Evolutionary conservation across 805 yeast species (phyloP).

Genomic region (Blastobotrys terrestris): DNA sequence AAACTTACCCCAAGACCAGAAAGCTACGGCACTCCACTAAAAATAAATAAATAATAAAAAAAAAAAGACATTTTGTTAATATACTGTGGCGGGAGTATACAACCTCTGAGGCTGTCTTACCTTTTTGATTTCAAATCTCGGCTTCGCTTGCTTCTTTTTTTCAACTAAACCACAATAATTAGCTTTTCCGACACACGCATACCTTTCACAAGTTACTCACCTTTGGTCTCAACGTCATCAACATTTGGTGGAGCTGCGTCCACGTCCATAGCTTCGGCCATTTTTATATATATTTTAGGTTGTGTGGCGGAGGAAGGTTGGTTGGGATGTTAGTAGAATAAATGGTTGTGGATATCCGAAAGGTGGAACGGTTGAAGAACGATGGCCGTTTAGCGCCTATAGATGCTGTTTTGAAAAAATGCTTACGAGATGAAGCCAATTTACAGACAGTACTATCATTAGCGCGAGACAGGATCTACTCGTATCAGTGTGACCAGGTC

Average conservation of each 20-base stretch:
- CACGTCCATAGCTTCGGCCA: slow-evolving; percentile 20
- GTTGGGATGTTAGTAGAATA: too few species aligned
- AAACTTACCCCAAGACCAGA: slow-evolving; percentile 90
- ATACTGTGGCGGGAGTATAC: too few species aligned
- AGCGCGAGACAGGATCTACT: not conserved
- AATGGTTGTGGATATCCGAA: not conserved
- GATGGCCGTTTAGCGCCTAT: not conserved
- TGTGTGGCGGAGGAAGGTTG: not conserved
- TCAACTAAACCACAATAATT: not conserved
- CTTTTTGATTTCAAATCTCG: slow-evolving; percentile 85
- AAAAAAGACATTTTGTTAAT: too few species aligned
- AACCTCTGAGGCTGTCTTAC: too few species aligned
- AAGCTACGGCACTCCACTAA: slow-evolving; percentile 98
- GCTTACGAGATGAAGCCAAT: not conserved
- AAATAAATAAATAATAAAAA: slow-evolving; percentile 5
- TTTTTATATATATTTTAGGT: not conserved
- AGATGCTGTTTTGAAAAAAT: not conserved
- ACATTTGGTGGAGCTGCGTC: slow-evolving; percentile 8
- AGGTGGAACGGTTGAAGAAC: not conserved
- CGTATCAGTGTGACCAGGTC: not conserved
- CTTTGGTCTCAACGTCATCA: not conserved
- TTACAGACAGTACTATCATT: not conserved
- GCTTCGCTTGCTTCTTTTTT: slow-evolving; percentile 36
- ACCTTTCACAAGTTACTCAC: not conserved
- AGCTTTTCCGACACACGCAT: not conserved